These are phyloP conservation scores for Phytophthora capsici DNA, from an alignment of 352 stramenopile genomes.

Conservation along the genomic window DNA sequence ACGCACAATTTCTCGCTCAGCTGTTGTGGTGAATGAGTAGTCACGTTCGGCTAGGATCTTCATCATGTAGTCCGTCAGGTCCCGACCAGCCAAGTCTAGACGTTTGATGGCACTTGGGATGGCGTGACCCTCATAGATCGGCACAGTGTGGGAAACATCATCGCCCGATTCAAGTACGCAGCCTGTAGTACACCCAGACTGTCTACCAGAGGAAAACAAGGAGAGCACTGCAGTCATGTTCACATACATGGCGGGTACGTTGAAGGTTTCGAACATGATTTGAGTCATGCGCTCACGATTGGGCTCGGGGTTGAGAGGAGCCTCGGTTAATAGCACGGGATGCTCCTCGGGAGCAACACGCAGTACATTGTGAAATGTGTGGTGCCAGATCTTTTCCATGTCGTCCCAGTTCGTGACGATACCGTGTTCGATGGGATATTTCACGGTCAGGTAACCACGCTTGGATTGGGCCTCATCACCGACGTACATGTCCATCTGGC, in stretches of 20 bases:
- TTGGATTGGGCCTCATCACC: conserved; percentile 94
- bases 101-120: conserved; percentile 95
- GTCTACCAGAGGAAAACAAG: conserved; percentile 96
- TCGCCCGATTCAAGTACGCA: conserved; percentile 96
- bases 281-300: conserved; percentile 94
- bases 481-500: conserved; percentile 95
- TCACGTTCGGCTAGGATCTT: conserved; percentile 96
- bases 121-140: conserved; percentile 97
- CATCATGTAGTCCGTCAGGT: conserved; percentile 97
- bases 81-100: conserved; percentile 94
- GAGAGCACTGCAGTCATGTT: conserved; percentile 95
- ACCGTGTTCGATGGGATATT: conserved; percentile 99
- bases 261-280: conserved; percentile 98
- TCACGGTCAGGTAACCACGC: conserved; percentile 92
- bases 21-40: conserved; percentile 96
- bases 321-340: conserved; percentile 94
- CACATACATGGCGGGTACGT: conserved; percentile 94
- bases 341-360: conserved; percentile 96
- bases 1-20: conserved; percentile 94
- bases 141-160: conserved; percentile 93
- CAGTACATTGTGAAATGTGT: conserved; percentile 99
- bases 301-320: conserved; percentile 93
- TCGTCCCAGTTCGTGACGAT: conserved; percentile 99
- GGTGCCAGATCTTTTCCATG: conserved; percentile 99
- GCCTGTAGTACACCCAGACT: conserved; percentile 94